Base-by-base conservation (phyloP, 352 stramenopile species). In the Pythium scleroteichum region DNA sequence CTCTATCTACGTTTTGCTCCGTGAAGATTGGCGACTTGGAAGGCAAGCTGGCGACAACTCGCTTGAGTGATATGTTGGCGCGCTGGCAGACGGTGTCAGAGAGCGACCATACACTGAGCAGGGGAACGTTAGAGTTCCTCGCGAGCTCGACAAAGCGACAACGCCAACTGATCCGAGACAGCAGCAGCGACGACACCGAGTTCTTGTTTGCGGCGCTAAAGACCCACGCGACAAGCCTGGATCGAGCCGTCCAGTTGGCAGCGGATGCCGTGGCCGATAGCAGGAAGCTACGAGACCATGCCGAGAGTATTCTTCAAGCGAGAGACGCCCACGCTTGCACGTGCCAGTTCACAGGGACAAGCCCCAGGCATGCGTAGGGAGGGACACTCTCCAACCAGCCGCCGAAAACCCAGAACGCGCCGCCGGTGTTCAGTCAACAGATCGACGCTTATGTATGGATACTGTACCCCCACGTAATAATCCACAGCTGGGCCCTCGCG, bases 1-100 rank as follows among this genome's bases (percentile, higher is more conserved):
- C 53, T 3, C 4, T 66, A 12, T 58, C 49, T 3, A 71, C 57
- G 24, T 71, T 71, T 27, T 58, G 41, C 29, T 55, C 57, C 3
- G 41, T 55, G 13, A 71, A 71, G 44, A 49, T 24, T 2, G 44
- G 56, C 38, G 32, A 62, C n/a, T 33, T 71, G 13, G 23, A 62
- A 17, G 63, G 44, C 13, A 42, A 53, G 40, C 27, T 71, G 5
- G 63, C 63, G 38, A 66, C 63, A 12, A 7, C 38, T n/a, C 23
- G 57, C 0, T 51, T 71, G 1, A 16, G 42, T 29, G 57, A 60
- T 14, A 33, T 62, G 26, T 46, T 8, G 0, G 38, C 63, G n/a
- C 53, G 54, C 16, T 71, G 63, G 63, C n/a, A 62, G 22, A 49
- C 20, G 1, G 14, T 26, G 0, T 0, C 9, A 4, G 19, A 42